Conservation (phyloP, 2,329 filamentous ascomycete species). For the Pseudomassariella vexata region DNA sequence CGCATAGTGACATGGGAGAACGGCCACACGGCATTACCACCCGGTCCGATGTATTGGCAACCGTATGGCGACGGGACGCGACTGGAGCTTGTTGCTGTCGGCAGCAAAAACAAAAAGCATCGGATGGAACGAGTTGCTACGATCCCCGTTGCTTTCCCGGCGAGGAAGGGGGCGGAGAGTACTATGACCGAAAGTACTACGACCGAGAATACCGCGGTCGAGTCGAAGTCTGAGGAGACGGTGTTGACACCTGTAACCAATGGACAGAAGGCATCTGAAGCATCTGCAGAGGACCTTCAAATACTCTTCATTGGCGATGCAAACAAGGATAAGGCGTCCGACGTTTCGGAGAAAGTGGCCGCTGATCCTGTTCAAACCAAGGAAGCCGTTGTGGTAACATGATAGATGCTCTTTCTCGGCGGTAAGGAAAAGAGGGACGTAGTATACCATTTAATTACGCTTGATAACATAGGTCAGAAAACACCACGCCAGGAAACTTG, state of each 20-base stretch:
- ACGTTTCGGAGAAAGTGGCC: constrained; percentile 15
- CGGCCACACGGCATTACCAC: constrained; percentile 46
- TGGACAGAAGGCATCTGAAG: too few species aligned
- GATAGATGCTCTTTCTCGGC: too few species aligned
- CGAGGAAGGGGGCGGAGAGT: constrained; percentile 12
- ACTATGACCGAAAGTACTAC: constrained; percentile 7
- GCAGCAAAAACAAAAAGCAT: constrained; percentile 37
- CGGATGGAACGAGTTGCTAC: constrained; percentile 45
- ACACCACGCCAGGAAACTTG: too few species aligned
- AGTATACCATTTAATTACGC: constrained; percentile 2
- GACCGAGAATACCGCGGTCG: constrained; percentile 7
- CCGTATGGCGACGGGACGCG: constrained; percentile 37
- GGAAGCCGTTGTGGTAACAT: constrained; percentile 3
- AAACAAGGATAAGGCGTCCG: constrained; percentile 8
- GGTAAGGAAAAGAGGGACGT: too few species aligned
- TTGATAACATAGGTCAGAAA: too few species aligned
- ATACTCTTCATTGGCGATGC: constrained; percentile 13
- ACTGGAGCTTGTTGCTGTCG: constrained; percentile 49
- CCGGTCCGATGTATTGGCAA: constrained; percentile 53
- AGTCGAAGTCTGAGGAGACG: too few species aligned
- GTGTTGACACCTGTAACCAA: too few species aligned
- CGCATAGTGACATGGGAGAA: constrained; percentile 44
- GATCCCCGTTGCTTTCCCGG: constrained; percentile 37
- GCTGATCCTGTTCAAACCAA: constrained; percentile 8
- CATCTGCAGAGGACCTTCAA: constrained; percentile 14